Evolutionary conservation across 768 basidiomycete species (phyloP).

Genomic region (Lenzites betulinus): DNA sequence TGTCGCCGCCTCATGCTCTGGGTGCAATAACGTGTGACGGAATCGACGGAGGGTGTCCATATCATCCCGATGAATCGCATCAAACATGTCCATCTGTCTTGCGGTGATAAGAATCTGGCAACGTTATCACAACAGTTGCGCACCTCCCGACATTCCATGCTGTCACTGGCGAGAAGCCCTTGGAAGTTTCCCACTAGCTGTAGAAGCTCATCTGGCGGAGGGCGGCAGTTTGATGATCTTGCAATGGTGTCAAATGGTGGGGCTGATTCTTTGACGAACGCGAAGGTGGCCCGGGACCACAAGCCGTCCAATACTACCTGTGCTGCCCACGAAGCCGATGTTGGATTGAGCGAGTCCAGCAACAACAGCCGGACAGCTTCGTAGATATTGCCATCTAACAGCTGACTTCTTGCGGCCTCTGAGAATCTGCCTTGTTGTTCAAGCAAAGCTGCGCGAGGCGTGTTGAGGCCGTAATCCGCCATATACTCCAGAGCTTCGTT

Average conservation of each 20-base stretch:
- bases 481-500: constrained; percentile 59
- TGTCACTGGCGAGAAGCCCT: not conserved
- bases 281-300: constrained; percentile 47
- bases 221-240: constrained; percentile 29
- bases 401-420: constrained; percentile 56
- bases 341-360: constrained; percentile 18
- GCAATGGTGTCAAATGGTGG: not conserved
- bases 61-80: constrained; percentile 12
- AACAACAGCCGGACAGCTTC: constrained; percentile 53
- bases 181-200: not conserved
- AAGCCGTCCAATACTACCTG: constrained; percentile 43
- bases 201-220: not conserved
- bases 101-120: not conserved
- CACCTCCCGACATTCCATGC: not conserved
- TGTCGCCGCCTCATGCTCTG: constrained; percentile 34
- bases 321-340: constrained; percentile 38
- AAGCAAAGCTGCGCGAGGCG: constrained; percentile 48
- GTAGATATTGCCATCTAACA: constrained; percentile 45
- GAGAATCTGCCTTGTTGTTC: constrained; percentile 40
- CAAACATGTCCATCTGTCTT: not conserved
- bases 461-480: constrained; percentile 52
- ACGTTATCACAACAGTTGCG: not conserved
- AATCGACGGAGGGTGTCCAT: constrained; percentile 34
- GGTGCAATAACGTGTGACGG: constrained; percentile 32
- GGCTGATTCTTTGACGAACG: constrained; percentile 37